Evolutionary conservation across 2,329 filamentous ascomycete species (phyloP).

Genomic region (Penicillium sp.): DNA sequence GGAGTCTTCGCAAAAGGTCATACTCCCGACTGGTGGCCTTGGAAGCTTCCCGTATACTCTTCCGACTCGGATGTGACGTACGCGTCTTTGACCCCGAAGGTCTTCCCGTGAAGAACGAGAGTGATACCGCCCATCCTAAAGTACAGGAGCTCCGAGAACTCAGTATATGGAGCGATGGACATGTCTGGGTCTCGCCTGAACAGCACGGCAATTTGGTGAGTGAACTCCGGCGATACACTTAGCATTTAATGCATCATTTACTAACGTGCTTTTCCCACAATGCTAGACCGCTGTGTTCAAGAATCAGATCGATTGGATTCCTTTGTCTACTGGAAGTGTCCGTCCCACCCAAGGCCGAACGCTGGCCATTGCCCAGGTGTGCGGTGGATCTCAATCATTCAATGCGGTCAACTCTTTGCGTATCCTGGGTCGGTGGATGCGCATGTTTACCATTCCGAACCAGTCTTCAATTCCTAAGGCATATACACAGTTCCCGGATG

Average conservation of each 20-base stretch:
- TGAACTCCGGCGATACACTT: not conserved
- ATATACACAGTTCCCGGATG: conserved; percentile 61
- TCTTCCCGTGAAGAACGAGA: conserved; percentile 63
- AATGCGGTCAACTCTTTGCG: conserved; percentile 66
- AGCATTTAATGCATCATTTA: not conserved
- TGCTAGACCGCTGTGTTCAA: conserved; percentile 62
- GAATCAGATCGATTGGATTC: conserved; percentile 70
- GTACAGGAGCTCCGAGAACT: conserved; percentile 62
- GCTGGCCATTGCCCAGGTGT: conserved; percentile 60
- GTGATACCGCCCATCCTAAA: conserved; percentile 56
- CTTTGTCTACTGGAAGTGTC: conserved; percentile 58
- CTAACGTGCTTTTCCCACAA: not conserved
- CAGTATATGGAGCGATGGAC: conserved; percentile 63
- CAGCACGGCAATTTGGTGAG: conserved; percentile 63
- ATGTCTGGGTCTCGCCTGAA: conserved; percentile 64
- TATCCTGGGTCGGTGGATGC: conserved; percentile 66
- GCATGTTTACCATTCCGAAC: conserved; percentile 66
- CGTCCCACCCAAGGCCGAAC: conserved; percentile 66
- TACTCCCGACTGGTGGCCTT: conserved; percentile 60
- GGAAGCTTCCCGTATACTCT: conserved; percentile 60
- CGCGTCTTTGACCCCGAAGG: conserved; percentile 59
- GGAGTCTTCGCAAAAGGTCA: conserved; percentile 56
- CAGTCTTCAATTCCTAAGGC: conserved; percentile 63
- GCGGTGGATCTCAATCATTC: conserved; percentile 64
- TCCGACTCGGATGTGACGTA: conserved; percentile 64